Evolutionary conservation across 331 rosid species (phyloP).

Genomic region (Malus hybrid): DNA sequence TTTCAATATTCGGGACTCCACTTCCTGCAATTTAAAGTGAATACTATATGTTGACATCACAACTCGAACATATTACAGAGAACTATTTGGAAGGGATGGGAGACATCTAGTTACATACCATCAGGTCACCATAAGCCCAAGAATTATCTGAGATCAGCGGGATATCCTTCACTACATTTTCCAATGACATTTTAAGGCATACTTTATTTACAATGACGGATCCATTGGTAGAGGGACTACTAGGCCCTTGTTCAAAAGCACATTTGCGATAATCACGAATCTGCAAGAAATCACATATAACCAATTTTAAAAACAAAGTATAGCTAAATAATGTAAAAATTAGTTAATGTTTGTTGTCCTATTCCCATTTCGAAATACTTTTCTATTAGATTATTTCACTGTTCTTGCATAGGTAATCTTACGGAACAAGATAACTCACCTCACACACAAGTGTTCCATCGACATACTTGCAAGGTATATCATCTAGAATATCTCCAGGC

Average conservation of each 20-base stretch:
- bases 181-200: conserved; percentile 84
- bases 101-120: conserved; percentile 48
- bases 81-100: conserved; percentile 6
- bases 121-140: conserved; percentile 96
- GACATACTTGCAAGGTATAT: conserved; percentile 81
- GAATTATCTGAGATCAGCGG: conserved; percentile 78
- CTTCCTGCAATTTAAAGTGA: conserved; percentile 50
- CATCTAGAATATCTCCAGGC: conserved; percentile 94
- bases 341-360: neutral
- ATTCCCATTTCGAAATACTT: neutral
- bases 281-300: conserved; percentile 24
- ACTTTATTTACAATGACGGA: conserved; percentile 56
- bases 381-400: neutral
- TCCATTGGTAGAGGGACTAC: conserved; percentile 33
- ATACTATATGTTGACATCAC: conserved; percentile 18
- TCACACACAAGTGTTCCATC: conserved; percentile 88
- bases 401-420: neutral
- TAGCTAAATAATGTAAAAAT: neutral
- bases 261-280: conserved; percentile 83
- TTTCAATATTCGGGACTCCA: conserved; percentile 77
- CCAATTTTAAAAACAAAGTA: neutral
- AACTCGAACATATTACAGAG: conserved; percentile 5
- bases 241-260: conserved; percentile 53
- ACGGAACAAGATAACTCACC: conserved; percentile 41
- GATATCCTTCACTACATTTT: conserved; percentile 92